These are phyloP conservation scores for Rubroboletus pulcherrimus DNA, from an alignment of 768 basidiomycete genomes.

Conservation along the genomic window DNA sequence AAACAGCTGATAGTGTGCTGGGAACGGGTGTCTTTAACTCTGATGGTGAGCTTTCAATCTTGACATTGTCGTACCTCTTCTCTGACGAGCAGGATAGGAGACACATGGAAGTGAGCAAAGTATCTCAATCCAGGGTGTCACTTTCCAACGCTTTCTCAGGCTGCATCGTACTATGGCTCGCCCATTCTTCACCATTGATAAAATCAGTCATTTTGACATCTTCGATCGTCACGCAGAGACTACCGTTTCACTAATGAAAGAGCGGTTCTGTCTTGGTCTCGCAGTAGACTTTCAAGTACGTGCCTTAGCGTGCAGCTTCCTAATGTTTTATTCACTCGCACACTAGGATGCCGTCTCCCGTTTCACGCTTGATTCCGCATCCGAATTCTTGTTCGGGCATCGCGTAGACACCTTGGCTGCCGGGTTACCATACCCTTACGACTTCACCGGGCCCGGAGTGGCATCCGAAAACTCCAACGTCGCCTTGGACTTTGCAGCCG, in stretches of 20 bases:
- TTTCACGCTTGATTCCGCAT: slow-evolving; percentile 51
- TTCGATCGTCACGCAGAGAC: slow-evolving; percentile 53
- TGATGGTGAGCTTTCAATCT: slow-evolving; percentile 34
- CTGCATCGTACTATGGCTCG: slow-evolving; percentile 67
- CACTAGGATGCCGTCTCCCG: slow-evolving; percentile 41
- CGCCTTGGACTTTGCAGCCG: slow-evolving; percentile 29
- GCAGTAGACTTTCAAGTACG: slow-evolving; percentile 59
- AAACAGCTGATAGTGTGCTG: slow-evolving; percentile 33
- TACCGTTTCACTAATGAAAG: slow-evolving; percentile 42
- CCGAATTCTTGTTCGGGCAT: slow-evolving; percentile 49
- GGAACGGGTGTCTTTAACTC: slow-evolving; percentile 57
- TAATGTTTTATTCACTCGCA: background rate
- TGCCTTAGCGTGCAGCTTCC: background rate
- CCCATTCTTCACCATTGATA: slow-evolving; percentile 64
- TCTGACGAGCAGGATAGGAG: slow-evolving; percentile 37
- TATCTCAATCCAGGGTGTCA: background rate
- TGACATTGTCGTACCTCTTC: background rate
- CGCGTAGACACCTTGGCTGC: slow-evolving; percentile 38
- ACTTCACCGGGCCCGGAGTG: slow-evolving; percentile 9
- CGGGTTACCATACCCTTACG: slow-evolving; percentile 38
- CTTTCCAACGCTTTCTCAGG: slow-evolving; percentile 26
- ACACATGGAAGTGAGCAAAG: slow-evolving; percentile 60
- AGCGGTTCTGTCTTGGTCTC: slow-evolving; percentile 42
- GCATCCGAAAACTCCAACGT: slow-evolving; percentile 9
- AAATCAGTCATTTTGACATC: slow-evolving; percentile 59